These are phyloP conservation scores for Melanogaster broomeanus DNA, from an alignment of 768 basidiomycete species.

Conservation along the genomic window DNA sequence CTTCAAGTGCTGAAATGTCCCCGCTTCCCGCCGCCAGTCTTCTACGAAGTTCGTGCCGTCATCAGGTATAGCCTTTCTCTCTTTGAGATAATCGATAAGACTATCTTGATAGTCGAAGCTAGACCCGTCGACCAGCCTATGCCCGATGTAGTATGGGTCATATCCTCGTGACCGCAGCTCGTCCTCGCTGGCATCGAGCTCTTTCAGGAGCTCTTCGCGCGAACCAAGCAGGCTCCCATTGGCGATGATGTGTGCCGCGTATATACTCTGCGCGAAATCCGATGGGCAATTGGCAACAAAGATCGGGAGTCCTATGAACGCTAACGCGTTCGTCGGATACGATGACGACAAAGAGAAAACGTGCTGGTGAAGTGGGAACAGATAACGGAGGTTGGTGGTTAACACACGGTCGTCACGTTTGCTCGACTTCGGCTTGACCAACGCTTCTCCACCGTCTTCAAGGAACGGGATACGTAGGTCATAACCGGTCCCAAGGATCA, in stretches of 20 bases:
- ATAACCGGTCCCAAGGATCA: slow-evolving; percentile 60
- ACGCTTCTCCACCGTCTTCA: slow-evolving; percentile 24
- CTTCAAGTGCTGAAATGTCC: slow-evolving; percentile 36
- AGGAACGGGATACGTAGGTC: slow-evolving; percentile 54
- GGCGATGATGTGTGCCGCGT: slow-evolving; percentile 45
- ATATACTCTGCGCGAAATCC: slow-evolving; percentile 51
- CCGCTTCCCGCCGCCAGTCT: slow-evolving; percentile 44
- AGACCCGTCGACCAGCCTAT: slow-evolving; percentile 39
- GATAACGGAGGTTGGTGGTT: slow-evolving; percentile 51
- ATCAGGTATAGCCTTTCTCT: slow-evolving; percentile 37
- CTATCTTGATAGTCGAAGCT: slow-evolving; percentile 44
- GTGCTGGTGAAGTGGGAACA: slow-evolving; percentile 56
- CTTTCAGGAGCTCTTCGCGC: slow-evolving; percentile 39
- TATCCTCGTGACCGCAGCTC: slow-evolving; percentile 40
- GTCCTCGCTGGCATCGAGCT: slow-evolving; percentile 44
- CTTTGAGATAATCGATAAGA: slow-evolving; percentile 13
- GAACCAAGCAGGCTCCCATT: slow-evolving; percentile 42
- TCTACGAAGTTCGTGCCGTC: slow-evolving; percentile 50
- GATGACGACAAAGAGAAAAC: slow-evolving; percentile 51
- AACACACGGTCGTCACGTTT: slow-evolving; percentile 25
- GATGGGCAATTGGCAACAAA: slow-evolving; percentile 49
- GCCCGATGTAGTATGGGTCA: slow-evolving; percentile 53
- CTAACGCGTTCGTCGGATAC: slow-evolving; percentile 51
- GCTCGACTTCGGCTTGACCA: slow-evolving; percentile 17
- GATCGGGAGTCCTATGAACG: slow-evolving; percentile 56